A percentile compares a stretch with the other conserved stretches of the same genome.
Conservation (phyloP, 306 rosid genomes). For the Cucurbita maxima region DNA sequence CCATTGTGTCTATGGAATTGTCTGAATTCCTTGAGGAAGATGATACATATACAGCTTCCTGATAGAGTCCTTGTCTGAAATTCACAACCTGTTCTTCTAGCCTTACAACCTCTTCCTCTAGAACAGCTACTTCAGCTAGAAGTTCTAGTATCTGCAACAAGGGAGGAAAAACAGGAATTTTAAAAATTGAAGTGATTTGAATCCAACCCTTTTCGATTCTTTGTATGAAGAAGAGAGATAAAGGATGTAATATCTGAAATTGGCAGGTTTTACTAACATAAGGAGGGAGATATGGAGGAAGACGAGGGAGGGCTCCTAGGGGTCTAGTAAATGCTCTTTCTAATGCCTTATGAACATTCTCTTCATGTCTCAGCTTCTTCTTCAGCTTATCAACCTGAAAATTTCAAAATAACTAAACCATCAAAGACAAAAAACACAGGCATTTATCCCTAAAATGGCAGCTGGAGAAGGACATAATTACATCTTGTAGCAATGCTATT, state of each 20-base stretch:
- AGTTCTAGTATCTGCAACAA: constrained; percentile 66
- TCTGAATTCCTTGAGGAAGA: constrained; percentile 44
- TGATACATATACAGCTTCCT: constrained; percentile 63
- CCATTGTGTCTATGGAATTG: constrained; percentile 20
- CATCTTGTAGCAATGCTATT: constrained; percentile 76
- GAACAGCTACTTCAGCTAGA: constrained; percentile 88
- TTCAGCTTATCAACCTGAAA: constrained; percentile 79
- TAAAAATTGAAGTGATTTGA: too few relatives aligned
- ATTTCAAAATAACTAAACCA: not conserved
- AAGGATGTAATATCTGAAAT: not conserved
- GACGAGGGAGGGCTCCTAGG: constrained; percentile 88
- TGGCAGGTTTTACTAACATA: constrained; percentile 27
- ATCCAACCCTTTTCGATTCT: not conserved
- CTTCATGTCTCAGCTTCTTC: constrained; percentile 93
- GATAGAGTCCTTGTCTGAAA: constrained; percentile 71
- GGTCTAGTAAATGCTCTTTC: constrained; percentile 92
- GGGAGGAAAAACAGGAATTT: not conserved
- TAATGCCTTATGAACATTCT: constrained; percentile 81
- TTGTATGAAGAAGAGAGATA: not conserved
- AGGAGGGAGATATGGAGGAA: constrained; percentile 96
- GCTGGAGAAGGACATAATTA: constrained; percentile 17
- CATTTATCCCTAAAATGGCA: not conserved
- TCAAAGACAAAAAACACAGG: not conserved
- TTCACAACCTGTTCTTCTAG: constrained; percentile 73
- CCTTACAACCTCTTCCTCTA: constrained; percentile 82